Conservation (phyloP, 2,329 filamentous ascomycete genomes). For the Aureobasidium melanogenum region DNA sequence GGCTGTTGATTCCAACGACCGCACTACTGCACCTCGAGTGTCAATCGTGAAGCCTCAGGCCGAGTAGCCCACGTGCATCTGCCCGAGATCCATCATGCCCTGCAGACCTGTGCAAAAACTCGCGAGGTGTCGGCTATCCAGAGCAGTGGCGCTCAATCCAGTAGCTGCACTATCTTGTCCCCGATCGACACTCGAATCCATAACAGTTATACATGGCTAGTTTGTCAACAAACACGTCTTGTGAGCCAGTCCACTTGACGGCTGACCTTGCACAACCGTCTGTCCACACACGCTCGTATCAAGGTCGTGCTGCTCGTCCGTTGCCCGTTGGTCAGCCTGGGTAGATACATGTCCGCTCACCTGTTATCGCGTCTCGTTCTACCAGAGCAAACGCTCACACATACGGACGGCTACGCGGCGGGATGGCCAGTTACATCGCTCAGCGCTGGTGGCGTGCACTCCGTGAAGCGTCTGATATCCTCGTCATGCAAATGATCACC, state of each 20-base stretch:
- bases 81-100: not conserved
- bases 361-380: conserved; percentile 8
- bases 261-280: conserved; percentile 1
- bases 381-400: conserved; percentile 8
- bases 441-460: conserved; percentile 1
- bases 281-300: conserved; percentile 2
- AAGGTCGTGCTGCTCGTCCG: conserved; percentile 3
- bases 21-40: conserved; percentile 8
- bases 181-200: not conserved
- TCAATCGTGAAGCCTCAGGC: conserved; percentile 3
- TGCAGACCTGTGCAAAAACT: not conserved
- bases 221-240: conserved; percentile 7
- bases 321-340: conserved; percentile 7
- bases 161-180: not conserved
- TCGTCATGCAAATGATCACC: conserved; percentile 5
- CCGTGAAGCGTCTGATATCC: not conserved
- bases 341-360: conserved; percentile 9
- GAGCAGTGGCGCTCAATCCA: not conserved
- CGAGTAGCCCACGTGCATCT: not conserved
- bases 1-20: conserved; percentile 1
- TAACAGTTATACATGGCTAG: conserved; percentile 9
- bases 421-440: not conserved
- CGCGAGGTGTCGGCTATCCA: not conserved
- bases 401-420: conserved; percentile 2
- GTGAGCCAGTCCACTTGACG: not conserved